Evolutionary conservation across 139 green algal species (phyloP), one percentile per base, ranked within the genome.

Genomic region (Chlamydomonas asymmetrica): DNA sequence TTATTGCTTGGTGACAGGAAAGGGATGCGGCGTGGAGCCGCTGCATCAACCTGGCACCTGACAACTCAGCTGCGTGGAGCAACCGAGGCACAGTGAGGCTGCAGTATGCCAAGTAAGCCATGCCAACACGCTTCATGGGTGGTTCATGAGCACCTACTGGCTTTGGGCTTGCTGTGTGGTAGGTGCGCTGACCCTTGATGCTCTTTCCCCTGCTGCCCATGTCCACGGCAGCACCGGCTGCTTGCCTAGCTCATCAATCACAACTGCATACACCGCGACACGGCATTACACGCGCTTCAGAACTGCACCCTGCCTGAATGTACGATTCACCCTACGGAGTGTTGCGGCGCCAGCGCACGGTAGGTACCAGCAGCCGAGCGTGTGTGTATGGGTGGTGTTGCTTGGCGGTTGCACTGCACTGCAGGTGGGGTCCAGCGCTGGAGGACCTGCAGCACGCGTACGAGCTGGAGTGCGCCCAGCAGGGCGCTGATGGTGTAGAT

Each of bases 51-150:
- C 40, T 88, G 3, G 80, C 63, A 32, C 85, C 85, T 13, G 48
- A 63, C 25, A 90, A 87, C 66, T 76, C 82, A n/a, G 66, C 77
- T 54, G 76, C 79, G 1, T 88, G 80, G 82, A 85, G 75, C 76
- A 90, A 90, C 73, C 57, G 83, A 31, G 83, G 83, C 61, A 84
- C 83, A 3, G 31, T 74, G 35, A 39, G 79, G 6, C 75, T 89
- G 61, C 84, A 89, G 61, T 37, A 73, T 13, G 72, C 31, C 29
- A 66, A 71, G 43, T 83, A 38, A 8, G n/a, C 23, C 23, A 34
- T 82, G 32, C 56, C n/a, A n/a, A 71, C 63, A 32, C 65, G 57
- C 40, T 35, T 37, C 27, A 25, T 71, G 40, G 31, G 18, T 31
- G 25, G 41, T 31, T 67, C 27, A 5, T 9, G 9, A 27, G 10